Evolutionary conservation across 2,329 filamentous ascomycete species (phyloP), one percentile per base, ranked within the genome.

Genomic region (Akanthomyces muscarius): DNA sequence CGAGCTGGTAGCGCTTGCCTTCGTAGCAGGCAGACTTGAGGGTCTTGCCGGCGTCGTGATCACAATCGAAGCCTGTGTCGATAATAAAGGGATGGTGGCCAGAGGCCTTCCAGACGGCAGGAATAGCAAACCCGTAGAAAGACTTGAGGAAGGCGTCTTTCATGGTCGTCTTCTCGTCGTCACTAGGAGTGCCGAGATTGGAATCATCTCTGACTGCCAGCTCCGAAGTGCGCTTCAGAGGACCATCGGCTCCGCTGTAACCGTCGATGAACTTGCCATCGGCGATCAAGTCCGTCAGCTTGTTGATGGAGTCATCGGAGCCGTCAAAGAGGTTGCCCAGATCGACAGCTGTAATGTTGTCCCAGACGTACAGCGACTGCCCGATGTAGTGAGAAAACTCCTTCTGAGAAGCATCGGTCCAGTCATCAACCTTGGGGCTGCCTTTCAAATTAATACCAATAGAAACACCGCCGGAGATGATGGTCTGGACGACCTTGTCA

Each of bases 91-190:
- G 68, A 30, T 68, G 66, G 14, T 63, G 65, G 4, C 65, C 64
- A 6, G 72, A 70, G 45, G 52, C 55, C 13, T 64, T 62, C 75
- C 74, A 77, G 1, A 72, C 44, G 8, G 63, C 60, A 13, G 74
- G 74, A 61, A 76, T 73, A 53, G 71, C 66, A 51, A 66, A 73
- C 45, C 65, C 71, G 61, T 66, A 75, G 56, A 76, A 68, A 45
- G 68, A 52, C 63, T 69, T 72, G 55, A 51, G 14, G 48, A 70
- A 59, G 58, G 65, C 65, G 25, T 33, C 25, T 30, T 66, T 28
- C 30, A 69, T 50, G 1, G 23, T 21, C 53, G 2, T 16, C 18
- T 7, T 55, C 23, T 57, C 51, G 28, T 65, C 50, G 25, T 53
- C 30, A 21, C 23, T 47, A 28, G 56, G 42, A 23, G 28, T 13